phyloP scores from a whole-genome alignment of 371 early-diverging fungal species.

The Coemansia sp. region DNA sequence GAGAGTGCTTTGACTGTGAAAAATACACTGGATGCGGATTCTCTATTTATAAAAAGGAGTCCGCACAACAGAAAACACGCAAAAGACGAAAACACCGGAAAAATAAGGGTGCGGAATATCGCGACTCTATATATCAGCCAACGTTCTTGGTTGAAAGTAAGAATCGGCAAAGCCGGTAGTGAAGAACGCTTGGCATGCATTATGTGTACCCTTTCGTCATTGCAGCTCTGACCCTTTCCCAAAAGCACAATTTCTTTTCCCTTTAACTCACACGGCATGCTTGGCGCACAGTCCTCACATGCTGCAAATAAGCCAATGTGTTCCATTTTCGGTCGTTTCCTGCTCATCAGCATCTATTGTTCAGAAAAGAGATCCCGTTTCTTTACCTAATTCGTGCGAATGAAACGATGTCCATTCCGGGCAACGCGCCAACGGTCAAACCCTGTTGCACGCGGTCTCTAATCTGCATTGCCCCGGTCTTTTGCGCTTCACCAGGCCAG shows the following conservation, averaged over 20 bases:
- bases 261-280: neutral
- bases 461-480: too few species aligned
- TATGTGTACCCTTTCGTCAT: neutral
- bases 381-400: neutral
- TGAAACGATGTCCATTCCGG: too few species aligned
- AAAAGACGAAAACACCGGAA: neutral
- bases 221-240: neutral
- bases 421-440: too few species aligned
- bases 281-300: neutral
- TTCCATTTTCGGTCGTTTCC: too few species aligned
- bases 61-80: neutral
- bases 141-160: neutral
- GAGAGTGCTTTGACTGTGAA: neutral
- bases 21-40: neutral
- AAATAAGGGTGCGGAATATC: neutral
- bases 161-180: neutral
- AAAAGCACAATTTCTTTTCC: neutral
- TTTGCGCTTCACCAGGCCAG: too few species aligned
- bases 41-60: too few species aligned
- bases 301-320: neutral
- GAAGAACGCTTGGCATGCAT: neutral
- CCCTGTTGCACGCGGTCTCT: too few species aligned
- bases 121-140: neutral
- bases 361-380: neutral
- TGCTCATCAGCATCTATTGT: neutral